A percentile compares a stretch with the other conserved stretches of the same genome.
Conservation (phyloP, 306 rosid genomes). For the Oxytropis ochrocephala region DNA sequence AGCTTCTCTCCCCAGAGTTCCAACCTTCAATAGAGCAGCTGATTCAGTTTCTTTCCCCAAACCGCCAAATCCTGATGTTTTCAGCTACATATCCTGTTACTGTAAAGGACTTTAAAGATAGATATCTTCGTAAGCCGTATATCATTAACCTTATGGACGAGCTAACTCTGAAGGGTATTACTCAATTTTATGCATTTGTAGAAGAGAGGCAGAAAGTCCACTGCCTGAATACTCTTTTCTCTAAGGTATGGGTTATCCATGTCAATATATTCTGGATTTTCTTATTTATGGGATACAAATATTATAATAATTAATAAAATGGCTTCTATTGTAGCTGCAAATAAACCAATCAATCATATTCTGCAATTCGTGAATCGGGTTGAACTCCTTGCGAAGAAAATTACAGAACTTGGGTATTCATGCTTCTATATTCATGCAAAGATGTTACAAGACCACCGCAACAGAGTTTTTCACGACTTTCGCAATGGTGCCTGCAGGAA, state of each 20-base stretch:
- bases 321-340: conserved; percentile 70
- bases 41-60: conserved; percentile 70
- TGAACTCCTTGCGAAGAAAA: conserved; percentile 95
- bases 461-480: conserved; percentile 95
- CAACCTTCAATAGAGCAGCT: conserved; percentile 92
- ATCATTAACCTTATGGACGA: conserved; percentile 97
- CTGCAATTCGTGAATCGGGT: conserved; percentile 98
- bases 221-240: conserved; percentile 98
- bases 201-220: conserved; percentile 99
- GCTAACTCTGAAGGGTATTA: conserved; percentile 94
- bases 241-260: conserved; percentile 56
- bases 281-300: neutral
- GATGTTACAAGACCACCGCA: conserved; percentile 99
- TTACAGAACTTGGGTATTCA: conserved; percentile 98
- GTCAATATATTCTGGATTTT: neutral
- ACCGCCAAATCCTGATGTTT: conserved; percentile 87
- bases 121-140: conserved; percentile 81
- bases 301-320: neutral
- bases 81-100: conserved; percentile 99
- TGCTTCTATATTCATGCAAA: conserved; percentile 97
- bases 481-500: conserved; percentile 99
- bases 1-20: conserved; percentile 95
- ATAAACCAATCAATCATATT: conserved; percentile 97
- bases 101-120: conserved; percentile 91
- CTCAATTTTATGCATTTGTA: conserved; percentile 93